A percentile compares a stretch with the other conserved stretches of the same genome.
Conservation (phyloP, 2,329 filamentous ascomycete genomes). For the Ceratocystis eucalypticola region DNA sequence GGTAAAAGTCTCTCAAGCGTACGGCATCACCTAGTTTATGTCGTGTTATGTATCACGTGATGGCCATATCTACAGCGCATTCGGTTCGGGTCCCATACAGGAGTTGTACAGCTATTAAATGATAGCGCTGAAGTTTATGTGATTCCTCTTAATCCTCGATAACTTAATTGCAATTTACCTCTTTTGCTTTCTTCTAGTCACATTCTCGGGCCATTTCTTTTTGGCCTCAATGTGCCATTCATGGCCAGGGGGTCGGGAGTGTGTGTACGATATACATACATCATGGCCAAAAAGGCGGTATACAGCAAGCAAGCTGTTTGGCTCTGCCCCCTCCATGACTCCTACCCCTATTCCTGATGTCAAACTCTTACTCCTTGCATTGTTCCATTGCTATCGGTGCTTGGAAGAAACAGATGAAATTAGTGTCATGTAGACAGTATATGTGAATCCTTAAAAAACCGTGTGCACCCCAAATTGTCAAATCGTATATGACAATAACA, state of each 20-base stretch:
- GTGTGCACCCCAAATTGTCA: slow-evolving; percentile 1
- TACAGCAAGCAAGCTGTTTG: not conserved
- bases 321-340: not conserved
- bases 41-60: no score
- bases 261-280: not conserved
- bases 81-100: no score
- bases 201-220: no score
- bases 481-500: not conserved
- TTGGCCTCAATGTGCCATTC: no score
- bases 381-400: not conserved
- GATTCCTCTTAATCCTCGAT: not conserved
- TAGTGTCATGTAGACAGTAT: not conserved
- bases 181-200: no score
- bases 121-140: not conserved
- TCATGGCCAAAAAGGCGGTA: not conserved
- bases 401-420: not conserved
- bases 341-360: not conserved
- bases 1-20: no score
- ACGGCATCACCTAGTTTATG: no score
- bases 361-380: not conserved
- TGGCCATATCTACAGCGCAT: no score
- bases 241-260: not conserved
- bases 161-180: slow-evolving; percentile 2
- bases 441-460: not conserved
- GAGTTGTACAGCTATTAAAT: no score